Percentiles rank a stretch among this genome's conserved stretches.
These are phyloP conservation scores for Pythium dissotocum DNA, from an alignment of 352 stramenopile species.

Conservation along the genomic window DNA sequence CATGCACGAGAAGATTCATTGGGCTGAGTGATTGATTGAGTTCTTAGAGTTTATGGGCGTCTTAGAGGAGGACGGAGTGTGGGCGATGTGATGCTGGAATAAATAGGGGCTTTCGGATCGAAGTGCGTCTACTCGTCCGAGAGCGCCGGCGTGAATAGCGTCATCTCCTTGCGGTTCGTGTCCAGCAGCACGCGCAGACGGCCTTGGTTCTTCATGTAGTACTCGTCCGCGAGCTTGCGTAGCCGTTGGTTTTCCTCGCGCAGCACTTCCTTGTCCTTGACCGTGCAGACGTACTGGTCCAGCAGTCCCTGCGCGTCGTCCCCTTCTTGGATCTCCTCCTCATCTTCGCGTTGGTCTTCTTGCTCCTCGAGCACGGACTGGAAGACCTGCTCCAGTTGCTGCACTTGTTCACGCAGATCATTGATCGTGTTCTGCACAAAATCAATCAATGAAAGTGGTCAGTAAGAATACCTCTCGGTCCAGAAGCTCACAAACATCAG, in stretches of 20 bases:
- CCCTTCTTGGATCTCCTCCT: neutral
- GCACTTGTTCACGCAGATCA: slow-evolving; percentile 53
- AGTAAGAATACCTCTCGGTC: neutral
- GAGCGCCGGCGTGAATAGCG: slow-evolving; percentile 25
- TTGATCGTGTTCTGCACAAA: slow-evolving; percentile 63
- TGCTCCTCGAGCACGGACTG: slow-evolving; percentile 24
- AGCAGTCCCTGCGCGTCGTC: slow-evolving; percentile 2
- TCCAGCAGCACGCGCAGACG: slow-evolving; percentile 61
- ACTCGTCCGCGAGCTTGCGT: slow-evolving; percentile 61
- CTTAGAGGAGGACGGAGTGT: neutral
- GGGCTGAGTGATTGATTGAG: neutral
- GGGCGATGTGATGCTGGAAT: neutral
- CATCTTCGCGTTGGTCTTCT: slow-evolving; percentile 6
- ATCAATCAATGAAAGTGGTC: neutral
- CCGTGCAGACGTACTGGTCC: slow-evolving; percentile 32
- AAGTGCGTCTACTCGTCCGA: slow-evolving; percentile 13
- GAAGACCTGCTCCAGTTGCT: slow-evolving; percentile 24
- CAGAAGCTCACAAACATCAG: neutral
- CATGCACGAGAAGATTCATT: too few species aligned
- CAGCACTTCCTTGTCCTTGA: slow-evolving; percentile 54
- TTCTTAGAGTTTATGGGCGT: neutral
- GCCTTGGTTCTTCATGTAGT: slow-evolving; percentile 82
- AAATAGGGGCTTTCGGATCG: neutral
- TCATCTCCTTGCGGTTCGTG: slow-evolving; percentile 48
- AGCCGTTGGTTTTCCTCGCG: slow-evolving; percentile 69